Evolutionary conservation across 164 flowering plant species (phyloP).

Genomic region (Protea cynaroides): DNA sequence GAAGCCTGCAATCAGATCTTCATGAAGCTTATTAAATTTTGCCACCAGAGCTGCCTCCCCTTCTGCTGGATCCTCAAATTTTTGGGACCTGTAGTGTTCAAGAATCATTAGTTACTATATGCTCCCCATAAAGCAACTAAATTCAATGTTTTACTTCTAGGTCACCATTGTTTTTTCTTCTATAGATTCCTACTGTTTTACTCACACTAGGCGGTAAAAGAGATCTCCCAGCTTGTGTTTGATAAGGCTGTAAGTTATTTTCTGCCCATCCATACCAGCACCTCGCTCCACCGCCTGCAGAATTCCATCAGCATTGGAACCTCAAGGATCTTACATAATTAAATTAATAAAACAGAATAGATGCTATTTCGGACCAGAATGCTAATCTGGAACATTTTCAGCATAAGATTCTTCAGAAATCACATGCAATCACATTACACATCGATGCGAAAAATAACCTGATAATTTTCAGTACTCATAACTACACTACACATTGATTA

Average conservation of each 20-base stretch:
- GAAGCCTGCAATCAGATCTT: conserved; percentile 90
- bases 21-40: conserved; percentile 78
- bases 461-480: too few relatives aligned
- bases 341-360: neutral
- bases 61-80: conserved; percentile 98
- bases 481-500: too few relatives aligned
- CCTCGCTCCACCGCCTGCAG: conserved; percentile 94
- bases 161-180: neutral
- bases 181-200: conserved; percentile 4
- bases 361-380: neutral
- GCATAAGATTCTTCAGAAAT: too few relatives aligned
- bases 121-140: neutral
- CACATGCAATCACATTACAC: neutral
- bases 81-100: conserved; percentile 68
- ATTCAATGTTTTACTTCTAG: neutral
- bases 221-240: conserved; percentile 91
- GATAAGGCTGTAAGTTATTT: conserved; percentile 80
- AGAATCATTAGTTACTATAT: neutral
- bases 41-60: conserved; percentile 83
- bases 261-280: conserved; percentile 96
- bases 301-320: neutral
- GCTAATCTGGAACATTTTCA: neutral
- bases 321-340: too few relatives aligned
- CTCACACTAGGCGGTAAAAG: conserved; percentile 95
- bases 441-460: too few relatives aligned